These are phyloP conservation scores for Globisporangium splendens DNA, from an alignment of 352 stramenopile genomes.

Conservation along the genomic window DNA sequence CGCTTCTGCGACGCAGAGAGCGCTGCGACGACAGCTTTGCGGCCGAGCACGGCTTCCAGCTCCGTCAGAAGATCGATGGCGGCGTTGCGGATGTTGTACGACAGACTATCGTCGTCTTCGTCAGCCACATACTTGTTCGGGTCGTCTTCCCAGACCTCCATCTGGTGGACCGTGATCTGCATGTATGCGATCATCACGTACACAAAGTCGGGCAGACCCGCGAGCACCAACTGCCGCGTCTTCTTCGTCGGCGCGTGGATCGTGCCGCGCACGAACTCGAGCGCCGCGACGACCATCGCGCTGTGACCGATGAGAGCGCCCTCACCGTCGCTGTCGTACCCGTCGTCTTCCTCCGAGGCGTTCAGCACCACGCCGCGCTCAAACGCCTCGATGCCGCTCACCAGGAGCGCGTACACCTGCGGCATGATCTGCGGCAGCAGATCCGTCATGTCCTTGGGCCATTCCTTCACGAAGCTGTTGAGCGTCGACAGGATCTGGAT, in stretches of 20 bases:
- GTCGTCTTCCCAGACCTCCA: constrained; percentile 73
- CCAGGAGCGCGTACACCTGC: constrained; percentile 57
- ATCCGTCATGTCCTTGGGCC: constrained; percentile 77
- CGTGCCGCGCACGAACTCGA: constrained; percentile 73
- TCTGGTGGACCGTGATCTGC: constrained; percentile 75
- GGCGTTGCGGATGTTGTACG: constrained; percentile 75
- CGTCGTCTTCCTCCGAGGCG: constrained; percentile 47
- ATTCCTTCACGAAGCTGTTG: constrained; percentile 78
- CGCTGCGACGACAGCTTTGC: constrained; percentile 49
- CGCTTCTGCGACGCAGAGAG: constrained; percentile 61
- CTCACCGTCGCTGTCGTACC: constrained; percentile 78
- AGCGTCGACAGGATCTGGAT: constrained; percentile 76
- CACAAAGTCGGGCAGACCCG: constrained; percentile 60
- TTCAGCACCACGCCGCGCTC: constrained; percentile 58
- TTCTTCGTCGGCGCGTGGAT: constrained; percentile 80
- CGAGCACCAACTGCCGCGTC: constrained; percentile 56
- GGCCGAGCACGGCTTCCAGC: constrained; percentile 60
- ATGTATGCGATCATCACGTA: constrained; percentile 83
- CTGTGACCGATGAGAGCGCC: constrained; percentile 57
- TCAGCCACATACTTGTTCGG: constrained; percentile 84
- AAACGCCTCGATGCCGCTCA: constrained; percentile 38
- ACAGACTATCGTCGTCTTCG: constrained; percentile 80
- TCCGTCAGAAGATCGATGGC: constrained; percentile 60
- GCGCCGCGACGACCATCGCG: constrained; percentile 61
- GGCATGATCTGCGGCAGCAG: constrained; percentile 72